These are phyloP conservation scores for Fusarium sp. DNA, from an alignment of 2,329 filamentous ascomycete species.

Conservation along the genomic window DNA sequence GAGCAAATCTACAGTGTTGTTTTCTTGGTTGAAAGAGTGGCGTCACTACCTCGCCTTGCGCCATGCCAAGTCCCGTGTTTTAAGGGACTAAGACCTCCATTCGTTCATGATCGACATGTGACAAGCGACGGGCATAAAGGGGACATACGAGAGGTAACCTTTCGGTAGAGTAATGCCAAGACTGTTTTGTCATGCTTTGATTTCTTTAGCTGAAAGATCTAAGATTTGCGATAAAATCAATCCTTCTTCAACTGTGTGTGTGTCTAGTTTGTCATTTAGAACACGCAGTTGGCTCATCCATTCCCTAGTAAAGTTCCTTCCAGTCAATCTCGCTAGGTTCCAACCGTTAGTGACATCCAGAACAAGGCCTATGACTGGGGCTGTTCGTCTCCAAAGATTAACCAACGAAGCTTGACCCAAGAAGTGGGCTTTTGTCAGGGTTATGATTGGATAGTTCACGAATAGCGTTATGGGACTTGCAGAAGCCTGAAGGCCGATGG, in stretches of 20 bases:
- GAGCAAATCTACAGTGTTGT: not conserved
- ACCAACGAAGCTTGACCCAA: conserved; percentile 17
- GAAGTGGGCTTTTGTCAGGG: conserved; percentile 6
- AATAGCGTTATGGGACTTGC: conserved; percentile 30
- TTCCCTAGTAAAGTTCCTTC: conserved; percentile 7
- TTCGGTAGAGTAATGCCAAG: conserved; percentile 7
- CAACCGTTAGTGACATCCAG: not conserved
- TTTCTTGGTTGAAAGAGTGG: conserved; percentile 5
- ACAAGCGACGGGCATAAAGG: conserved; percentile 23
- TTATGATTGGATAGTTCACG: conserved; percentile 5
- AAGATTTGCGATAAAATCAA: not conserved
- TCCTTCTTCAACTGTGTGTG: not conserved
- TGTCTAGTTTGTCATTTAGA: conserved; percentile 34
- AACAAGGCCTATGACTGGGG: conserved; percentile 3
- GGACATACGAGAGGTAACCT: conserved; percentile 5
- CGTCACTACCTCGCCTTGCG: no score
- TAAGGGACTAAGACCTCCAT: conserved; percentile 11
- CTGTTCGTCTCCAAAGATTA: not conserved
- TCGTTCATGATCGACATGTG: conserved; percentile 31
- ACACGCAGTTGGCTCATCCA: conserved; percentile 35
- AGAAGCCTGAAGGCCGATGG: conserved; percentile 14
- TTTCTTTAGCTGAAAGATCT: not conserved
- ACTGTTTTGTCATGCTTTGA: conserved; percentile 11
- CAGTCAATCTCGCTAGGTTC: conserved; percentile 20
- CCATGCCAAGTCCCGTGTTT: conserved; percentile 24